Evolutionary conservation across 2,329 filamentous ascomycete species (phyloP).

Genomic region (Curvularia lunata): DNA sequence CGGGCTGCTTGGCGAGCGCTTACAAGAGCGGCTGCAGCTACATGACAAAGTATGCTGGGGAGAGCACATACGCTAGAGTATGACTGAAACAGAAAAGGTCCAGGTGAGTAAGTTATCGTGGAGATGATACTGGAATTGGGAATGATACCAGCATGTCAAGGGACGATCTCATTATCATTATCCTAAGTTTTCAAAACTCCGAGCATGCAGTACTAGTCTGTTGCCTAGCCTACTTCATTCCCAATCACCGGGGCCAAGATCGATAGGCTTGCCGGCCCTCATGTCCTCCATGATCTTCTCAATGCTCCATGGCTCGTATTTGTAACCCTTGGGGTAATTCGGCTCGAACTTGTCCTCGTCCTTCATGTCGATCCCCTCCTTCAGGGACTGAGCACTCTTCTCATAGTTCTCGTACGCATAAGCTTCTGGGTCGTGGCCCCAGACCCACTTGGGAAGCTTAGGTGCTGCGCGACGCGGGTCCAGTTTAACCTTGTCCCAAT

Average conservation of each 20-base stretch:
- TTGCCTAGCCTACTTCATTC: slow-evolving; percentile 24
- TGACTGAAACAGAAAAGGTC: background rate
- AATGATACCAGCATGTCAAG: too few species aligned
- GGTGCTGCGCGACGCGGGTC: slow-evolving; percentile 53
- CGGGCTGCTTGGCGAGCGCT: background rate
- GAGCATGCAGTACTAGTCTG: background rate
- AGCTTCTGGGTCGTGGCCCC: slow-evolving; percentile 54
- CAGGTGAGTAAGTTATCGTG: too few species aligned
- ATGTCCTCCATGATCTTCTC: slow-evolving; percentile 52
- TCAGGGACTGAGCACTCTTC: slow-evolving; percentile 51
- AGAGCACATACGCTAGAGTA: background rate
- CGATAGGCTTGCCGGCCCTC: slow-evolving; percentile 43
- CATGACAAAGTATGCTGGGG: background rate
- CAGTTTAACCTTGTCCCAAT: slow-evolving; percentile 57
- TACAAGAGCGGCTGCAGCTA: background rate
- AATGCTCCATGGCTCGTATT: slow-evolving; percentile 52
- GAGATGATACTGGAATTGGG: too few species aligned
- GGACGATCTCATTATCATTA: background rate
- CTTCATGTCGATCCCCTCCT: slow-evolving; percentile 51
- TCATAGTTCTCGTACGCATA: slow-evolving; percentile 55
- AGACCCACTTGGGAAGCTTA: slow-evolving; percentile 56
- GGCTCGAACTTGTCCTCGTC: slow-evolving; percentile 52
- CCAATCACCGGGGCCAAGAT: slow-evolving; percentile 48
- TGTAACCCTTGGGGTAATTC: slow-evolving; percentile 55
- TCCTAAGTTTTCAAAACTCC: background rate